Evolutionary conservation across 2,329 filamentous ascomycete genomes (phyloP).

Genomic region (Trichoderma koningii): DNA sequence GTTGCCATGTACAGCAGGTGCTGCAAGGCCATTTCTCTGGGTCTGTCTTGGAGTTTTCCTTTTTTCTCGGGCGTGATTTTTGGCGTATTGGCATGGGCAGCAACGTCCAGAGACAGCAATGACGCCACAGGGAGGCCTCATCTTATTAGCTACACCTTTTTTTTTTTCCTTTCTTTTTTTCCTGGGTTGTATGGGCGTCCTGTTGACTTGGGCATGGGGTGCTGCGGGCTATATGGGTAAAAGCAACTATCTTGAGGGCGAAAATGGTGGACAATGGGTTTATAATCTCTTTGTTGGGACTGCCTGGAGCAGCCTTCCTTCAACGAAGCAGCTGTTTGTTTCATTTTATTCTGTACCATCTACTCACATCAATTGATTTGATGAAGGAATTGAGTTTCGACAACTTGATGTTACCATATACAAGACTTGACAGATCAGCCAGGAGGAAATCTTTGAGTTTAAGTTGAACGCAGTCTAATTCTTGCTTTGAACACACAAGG

Average conservation of each 20-base stretch:
- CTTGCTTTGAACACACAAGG: constrained; percentile 76
- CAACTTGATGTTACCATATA: background rate
- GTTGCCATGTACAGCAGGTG: constrained; percentile 10
- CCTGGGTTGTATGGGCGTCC: background rate
- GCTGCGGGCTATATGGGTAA: constrained; percentile 9
- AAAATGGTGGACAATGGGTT: constrained; percentile 16
- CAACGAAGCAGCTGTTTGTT: background rate
- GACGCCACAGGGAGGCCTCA: constrained; percentile 20
- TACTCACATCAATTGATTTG: background rate
- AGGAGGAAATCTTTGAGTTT: constrained; percentile 17
- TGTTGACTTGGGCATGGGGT: constrained; percentile 19
- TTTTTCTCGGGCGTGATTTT: background rate
- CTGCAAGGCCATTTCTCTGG: background rate
- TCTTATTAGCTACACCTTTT: constrained; percentile 8
- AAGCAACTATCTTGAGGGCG: constrained; percentile 14
- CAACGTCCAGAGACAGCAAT: constrained; percentile 17
- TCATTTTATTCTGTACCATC: background rate
- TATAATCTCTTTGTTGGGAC: constrained; percentile 8
- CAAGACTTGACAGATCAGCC: background rate
- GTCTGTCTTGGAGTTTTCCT: background rate
- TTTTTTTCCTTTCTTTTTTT: background rate
- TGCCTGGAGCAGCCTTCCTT: constrained; percentile 27
- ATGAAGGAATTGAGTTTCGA: background rate
- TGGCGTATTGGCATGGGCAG: constrained; percentile 25
- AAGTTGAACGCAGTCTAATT: constrained; percentile 27